phyloP scores from a whole-genome alignment of 2,329 filamentous ascomycete genomes.

The Atkinsonella texensis region DNA sequence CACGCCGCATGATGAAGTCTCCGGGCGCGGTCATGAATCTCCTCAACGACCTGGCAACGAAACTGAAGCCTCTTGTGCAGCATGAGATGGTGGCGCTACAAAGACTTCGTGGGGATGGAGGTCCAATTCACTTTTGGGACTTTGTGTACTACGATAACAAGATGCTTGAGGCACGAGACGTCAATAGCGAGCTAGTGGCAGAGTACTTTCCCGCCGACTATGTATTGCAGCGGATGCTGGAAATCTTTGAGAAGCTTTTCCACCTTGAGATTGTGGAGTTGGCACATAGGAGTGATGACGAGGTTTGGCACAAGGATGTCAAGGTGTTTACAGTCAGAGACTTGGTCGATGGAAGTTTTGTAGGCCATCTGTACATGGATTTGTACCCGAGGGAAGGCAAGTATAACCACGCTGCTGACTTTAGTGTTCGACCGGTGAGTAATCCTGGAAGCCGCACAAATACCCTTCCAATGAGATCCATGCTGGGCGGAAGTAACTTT shows the following conservation, averaged over 20 bases:
- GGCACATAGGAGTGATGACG: background rate
- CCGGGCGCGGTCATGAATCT: constrained; percentile 1
- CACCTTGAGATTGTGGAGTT: background rate
- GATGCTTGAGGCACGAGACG: background rate
- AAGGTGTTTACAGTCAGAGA: constrained; percentile 1
- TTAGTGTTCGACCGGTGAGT: constrained; percentile 3
- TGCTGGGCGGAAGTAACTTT: too few species aligned
- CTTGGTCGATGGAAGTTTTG: background rate
- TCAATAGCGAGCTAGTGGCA: constrained; percentile 3
- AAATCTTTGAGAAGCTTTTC: constrained; percentile 2
- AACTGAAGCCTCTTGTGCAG: background rate
- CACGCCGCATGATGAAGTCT: constrained; percentile 3
- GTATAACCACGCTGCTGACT: constrained; percentile 4
- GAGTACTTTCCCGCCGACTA: constrained; percentile 3
- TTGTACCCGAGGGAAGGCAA: constrained; percentile 2
- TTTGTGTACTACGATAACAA: constrained; percentile 1
- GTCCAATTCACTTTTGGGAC: constrained; percentile 3
- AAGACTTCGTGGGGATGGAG: background rate
- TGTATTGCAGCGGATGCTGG: constrained; percentile 1
- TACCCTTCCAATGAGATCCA: background rate
- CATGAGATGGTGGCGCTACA: background rate
- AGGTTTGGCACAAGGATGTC: constrained; percentile 5
- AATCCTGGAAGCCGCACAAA: background rate
- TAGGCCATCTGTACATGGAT: constrained; percentile 2
- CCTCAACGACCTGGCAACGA: background rate